Evolutionary conservation across 1,139 yeast species (phyloP).

Genomic region (Candida sp.): DNA sequence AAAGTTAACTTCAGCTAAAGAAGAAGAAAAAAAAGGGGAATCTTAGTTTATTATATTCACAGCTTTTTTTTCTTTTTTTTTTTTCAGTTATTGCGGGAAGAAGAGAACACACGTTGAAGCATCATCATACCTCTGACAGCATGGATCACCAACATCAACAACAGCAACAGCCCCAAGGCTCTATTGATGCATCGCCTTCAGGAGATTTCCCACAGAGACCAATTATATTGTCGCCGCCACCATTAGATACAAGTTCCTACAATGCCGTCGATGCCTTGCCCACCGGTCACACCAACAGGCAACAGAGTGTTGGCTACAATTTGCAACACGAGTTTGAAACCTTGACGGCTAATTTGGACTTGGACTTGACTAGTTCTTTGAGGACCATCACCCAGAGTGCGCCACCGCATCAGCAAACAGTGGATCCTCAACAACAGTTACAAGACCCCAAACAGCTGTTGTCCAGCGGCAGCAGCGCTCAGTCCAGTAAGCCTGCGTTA

Average conservation of each 20-base stretch:
- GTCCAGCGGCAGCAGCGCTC: background rate
- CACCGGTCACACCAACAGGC: slow-evolving; percentile 30
- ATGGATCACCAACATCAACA: slow-evolving; percentile 5
- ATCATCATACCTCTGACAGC: background rate
- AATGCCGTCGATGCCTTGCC: background rate
- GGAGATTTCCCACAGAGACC: slow-evolving; percentile 29
- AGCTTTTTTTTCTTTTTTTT: background rate
- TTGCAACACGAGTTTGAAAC: slow-evolving; percentile 53
- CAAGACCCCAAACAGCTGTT: slow-evolving; percentile 3
- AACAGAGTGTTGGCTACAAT: slow-evolving; percentile 48
- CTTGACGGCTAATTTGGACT: slow-evolving; percentile 49
- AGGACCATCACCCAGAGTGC: slow-evolving; percentile 7
- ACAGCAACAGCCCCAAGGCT: background rate
- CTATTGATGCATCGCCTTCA: slow-evolving; percentile 5
- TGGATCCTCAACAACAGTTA: slow-evolving; percentile 2
- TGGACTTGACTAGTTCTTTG: slow-evolving; percentile 34
- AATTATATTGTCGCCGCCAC: slow-evolving; percentile 46
- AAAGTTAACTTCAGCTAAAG: background rate
- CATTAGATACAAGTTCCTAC: slow-evolving; percentile 26
- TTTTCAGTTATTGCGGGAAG: background rate
- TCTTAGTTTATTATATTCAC: background rate
- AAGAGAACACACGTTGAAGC: background rate
- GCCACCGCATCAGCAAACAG: slow-evolving; percentile 4
- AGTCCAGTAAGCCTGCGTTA: slow-evolving; percentile 10
- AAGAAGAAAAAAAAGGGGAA: background rate